Conservation (phyloP, 805 yeast species). For the Metschnikowia vanudenii region DNA sequence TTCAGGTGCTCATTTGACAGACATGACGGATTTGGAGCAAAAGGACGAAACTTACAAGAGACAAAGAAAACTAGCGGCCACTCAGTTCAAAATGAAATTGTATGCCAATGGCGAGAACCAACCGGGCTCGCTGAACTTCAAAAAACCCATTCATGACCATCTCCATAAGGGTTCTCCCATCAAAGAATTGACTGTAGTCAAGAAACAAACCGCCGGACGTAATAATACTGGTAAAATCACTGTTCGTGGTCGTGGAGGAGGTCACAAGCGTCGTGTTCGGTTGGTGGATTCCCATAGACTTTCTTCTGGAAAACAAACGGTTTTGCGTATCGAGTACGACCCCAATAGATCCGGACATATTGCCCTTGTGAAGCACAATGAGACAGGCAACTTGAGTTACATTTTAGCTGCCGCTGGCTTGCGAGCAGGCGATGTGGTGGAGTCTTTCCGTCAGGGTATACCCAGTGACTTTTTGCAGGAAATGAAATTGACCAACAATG, state of each 20-base stretch:
- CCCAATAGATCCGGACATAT: slow-evolving; percentile 93
- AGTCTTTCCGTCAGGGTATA: slow-evolving; percentile 84
- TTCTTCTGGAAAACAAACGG: slow-evolving; percentile 70
- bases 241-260: slow-evolving; percentile 95
- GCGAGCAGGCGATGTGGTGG: slow-evolving; percentile 88
- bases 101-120: slow-evolving; percentile 70
- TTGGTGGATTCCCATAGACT: slow-evolving; percentile 72
- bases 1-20: slow-evolving; percentile 21
- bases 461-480: slow-evolving; percentile 70
- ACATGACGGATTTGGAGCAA: slow-evolving; percentile 69
- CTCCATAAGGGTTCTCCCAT: slow-evolving; percentile 84
- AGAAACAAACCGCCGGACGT: slow-evolving; percentile 80
- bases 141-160: slow-evolving; percentile 83
- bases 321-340: slow-evolving; percentile 88
- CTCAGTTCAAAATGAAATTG: slow-evolving; percentile 67
- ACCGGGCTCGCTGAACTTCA: slow-evolving; percentile 87
- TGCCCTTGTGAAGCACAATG: slow-evolving; percentile 71
- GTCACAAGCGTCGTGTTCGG: slow-evolving; percentile 85
- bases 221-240: slow-evolving; percentile 86
- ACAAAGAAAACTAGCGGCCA: slow-evolving; percentile 71
- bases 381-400: slow-evolving; percentile 65
- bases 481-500: slow-evolving; percentile 65
- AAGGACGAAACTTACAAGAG: slow-evolving; percentile 71
- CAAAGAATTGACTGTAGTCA: slow-evolving; percentile 68
- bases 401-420: slow-evolving; percentile 90